Evolutionary conservation across 2,329 filamentous ascomycete genomes (phyloP), one percentile per base, ranked within the genome.

Genomic region (Aspergillus neotritici): DNA sequence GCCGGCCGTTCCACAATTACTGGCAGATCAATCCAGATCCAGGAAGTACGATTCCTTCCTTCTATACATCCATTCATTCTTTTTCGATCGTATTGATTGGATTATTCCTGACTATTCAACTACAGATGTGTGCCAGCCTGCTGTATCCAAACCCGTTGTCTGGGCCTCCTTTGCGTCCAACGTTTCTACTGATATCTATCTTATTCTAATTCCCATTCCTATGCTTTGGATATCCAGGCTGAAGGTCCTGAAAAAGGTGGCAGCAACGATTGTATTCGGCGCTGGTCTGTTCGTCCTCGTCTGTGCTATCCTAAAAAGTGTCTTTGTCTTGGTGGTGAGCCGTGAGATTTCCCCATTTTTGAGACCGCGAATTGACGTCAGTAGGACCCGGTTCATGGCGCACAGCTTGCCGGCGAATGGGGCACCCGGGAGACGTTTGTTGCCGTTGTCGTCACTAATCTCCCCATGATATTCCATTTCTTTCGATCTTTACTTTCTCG

Each of bases 11-110:
- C 29, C 50, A 63, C 29, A 67, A 67, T 16, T 73, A 76, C 51
- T 81, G 77, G 76, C 76, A 80, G 55, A 77, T 81, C 40, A 66
- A 70, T 39, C 78, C 78, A 0, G 63, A 80, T 21, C 77, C 77
- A 1, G 76, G 77, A 14, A 69, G 74, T 75, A 54, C 60, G 73
- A 63, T 4, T 14, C 6, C 1, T 17, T 1, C 15, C 4, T n/a
- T 5, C 3, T 17, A 44, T 42, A 43, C 7, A 3, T 25, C 7
- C 21, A 6, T 8, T 4, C 6, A 25, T 8, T 25, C 9, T 25
- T 25, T 25, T 25, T 25, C 9, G 21, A 8, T 9, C 17, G 3
- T 5, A 9, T 25, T 25, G 7, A 9, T 25, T 25, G n/a, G 9
- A 25, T 25, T 2, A 8, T 25, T 45, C 33, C 32, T 41, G 31